phyloP scores from a whole-genome alignment of 2,329 filamentous ascomycete species.

The Annulohypoxylon truncatum region DNA sequence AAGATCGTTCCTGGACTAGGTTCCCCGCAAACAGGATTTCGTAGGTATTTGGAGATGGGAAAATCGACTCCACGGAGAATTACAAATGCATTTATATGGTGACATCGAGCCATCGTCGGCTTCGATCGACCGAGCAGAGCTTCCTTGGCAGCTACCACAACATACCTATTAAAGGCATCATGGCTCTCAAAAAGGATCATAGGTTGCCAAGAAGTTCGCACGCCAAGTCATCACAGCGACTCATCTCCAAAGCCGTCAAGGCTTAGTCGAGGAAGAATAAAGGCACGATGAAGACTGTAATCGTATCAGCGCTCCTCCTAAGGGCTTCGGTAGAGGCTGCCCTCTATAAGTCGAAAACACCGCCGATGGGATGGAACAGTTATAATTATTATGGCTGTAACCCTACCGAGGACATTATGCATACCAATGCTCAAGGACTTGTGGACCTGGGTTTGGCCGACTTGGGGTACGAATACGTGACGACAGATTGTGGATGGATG shows the following conservation, averaged over 20 bases:
- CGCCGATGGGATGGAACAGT: constrained; percentile 67
- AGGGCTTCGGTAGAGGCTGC: constrained; percentile 33
- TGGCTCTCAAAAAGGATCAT: background rate
- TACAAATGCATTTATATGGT: constrained; percentile 1
- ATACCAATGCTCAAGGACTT: constrained; percentile 64
- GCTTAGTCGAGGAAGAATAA: background rate
- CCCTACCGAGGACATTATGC: constrained; percentile 61
- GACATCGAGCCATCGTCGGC: constrained; percentile 7
- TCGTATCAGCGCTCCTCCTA: constrained; percentile 15
- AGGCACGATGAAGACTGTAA: constrained; percentile 13
- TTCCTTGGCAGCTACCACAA: constrained; percentile 4
- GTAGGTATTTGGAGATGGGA: constrained; percentile 19
- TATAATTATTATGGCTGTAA: constrained; percentile 68
- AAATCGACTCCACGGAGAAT: constrained; percentile 15
- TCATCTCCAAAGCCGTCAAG: background rate
- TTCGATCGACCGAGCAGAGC: constrained; percentile 10
- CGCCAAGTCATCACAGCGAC: background rate
- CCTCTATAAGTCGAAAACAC: constrained; percentile 47
- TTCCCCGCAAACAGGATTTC: constrained; percentile 31
- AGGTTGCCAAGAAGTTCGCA: background rate
- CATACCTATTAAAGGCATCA: constrained; percentile 18
- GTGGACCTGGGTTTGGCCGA: constrained; percentile 62
- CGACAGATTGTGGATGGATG: constrained; percentile 70
- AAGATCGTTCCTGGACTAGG: constrained; percentile 16
- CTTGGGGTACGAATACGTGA: constrained; percentile 67